These are phyloP conservation scores for Adansonia grandidieri DNA, from an alignment of 441 rosid species.

Conservation along the genomic window DNA sequence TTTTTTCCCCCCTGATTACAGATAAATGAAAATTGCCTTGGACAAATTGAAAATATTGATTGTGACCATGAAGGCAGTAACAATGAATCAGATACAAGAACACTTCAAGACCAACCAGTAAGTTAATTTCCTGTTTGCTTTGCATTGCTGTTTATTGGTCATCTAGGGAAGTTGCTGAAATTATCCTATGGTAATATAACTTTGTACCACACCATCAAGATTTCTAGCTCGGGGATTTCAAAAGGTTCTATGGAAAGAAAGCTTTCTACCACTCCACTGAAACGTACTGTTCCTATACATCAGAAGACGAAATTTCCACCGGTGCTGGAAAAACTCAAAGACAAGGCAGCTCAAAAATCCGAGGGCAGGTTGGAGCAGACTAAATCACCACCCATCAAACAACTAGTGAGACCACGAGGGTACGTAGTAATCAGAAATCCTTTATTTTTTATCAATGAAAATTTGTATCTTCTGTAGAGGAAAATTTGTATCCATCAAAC, in stretches of 20 bases:
- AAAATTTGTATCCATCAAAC: conserved; percentile 32
- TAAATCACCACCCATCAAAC: conserved; percentile 37
- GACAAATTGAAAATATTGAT: conserved; percentile 30
- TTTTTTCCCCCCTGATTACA: conserved; percentile 28
- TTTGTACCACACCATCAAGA: conserved; percentile 35
- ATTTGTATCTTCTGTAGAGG: background rate
- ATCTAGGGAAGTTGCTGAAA: conserved; percentile 15
- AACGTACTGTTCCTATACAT: conserved; percentile 26
- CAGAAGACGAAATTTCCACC: conserved; percentile 35
- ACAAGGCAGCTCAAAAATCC: conserved; percentile 26
- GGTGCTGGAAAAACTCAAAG: conserved; percentile 23
- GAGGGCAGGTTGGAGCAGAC: conserved; percentile 28
- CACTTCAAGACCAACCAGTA: conserved; percentile 35
- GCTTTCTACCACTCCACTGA: conserved; percentile 30
- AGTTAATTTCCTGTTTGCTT: conserved; percentile 28
- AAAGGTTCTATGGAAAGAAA: conserved; percentile 34
- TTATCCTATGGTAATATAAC: background rate
- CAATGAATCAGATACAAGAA: conserved; percentile 20
- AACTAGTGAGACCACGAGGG: conserved; percentile 39
- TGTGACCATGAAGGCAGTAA: conserved; percentile 18
- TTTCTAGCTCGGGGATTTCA: conserved; percentile 26
- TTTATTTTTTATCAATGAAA: background rate
- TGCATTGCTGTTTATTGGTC: background rate
- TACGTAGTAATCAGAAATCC: conserved; percentile 27
- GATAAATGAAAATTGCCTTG: conserved; percentile 34